These are phyloP conservation scores for Protostelium mycophagum DNA, from an alignment of 78 protist species.

Conservation along the genomic window DNA sequence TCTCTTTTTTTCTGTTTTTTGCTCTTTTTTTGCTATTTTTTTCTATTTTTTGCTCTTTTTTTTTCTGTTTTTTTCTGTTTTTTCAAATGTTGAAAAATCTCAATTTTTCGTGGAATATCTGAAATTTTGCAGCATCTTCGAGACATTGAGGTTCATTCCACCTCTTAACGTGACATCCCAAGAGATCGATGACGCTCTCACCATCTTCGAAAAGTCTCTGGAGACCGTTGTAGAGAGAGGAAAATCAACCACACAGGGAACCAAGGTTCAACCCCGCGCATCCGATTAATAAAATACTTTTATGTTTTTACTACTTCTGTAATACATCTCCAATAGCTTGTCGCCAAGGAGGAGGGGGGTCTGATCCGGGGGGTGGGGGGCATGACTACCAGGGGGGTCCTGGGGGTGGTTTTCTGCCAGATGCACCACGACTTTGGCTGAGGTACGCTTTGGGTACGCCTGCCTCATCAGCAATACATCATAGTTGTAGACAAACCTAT, in stretches of 20 bases:
- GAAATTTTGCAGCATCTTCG: conserved; percentile 16
- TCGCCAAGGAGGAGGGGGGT: background rate
- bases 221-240: background rate
- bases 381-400: background rate
- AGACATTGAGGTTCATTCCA: conserved; percentile 48
- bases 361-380: background rate
- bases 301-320: no score
- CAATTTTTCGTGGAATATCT: no score
- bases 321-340: no score
- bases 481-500: background rate
- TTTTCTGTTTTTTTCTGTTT: no score
- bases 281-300: background rate
- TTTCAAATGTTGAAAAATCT: no score
- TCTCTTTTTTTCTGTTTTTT: no score
- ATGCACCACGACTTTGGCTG: background rate
- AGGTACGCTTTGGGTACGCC: background rate
- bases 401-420: background rate
- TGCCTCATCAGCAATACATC: background rate
- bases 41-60: no score
- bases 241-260: background rate
- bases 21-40: no score
- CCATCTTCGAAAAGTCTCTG: background rate
- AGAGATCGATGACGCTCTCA: conserved; percentile 24
- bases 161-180: conserved; percentile 31
- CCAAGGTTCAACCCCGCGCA: background rate